These are phyloP conservation scores for Cladorrhinum sp. DNA, from an alignment of 2,329 filamentous ascomycete genomes.

Conservation along the genomic window DNA sequence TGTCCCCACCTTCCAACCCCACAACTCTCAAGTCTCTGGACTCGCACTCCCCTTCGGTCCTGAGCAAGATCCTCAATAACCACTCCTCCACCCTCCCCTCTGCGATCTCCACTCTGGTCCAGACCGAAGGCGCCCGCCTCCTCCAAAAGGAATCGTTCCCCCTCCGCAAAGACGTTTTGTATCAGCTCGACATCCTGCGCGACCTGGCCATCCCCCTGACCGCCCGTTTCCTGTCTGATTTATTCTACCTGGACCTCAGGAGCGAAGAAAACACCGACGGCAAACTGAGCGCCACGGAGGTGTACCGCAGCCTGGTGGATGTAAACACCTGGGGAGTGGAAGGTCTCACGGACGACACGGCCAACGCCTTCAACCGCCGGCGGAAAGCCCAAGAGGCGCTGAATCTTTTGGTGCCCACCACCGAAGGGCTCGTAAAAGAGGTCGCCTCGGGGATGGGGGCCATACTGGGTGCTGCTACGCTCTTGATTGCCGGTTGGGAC, in stretches of 20 bases:
- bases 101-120: conserved; percentile 34
- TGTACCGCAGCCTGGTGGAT: conserved; percentile 43
- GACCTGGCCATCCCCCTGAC: conserved; percentile 60
- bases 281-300: conserved; percentile 36
- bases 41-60: not conserved
- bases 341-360: conserved; percentile 42
- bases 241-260: conserved; percentile 59
- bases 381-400: conserved; percentile 41
- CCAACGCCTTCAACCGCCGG: conserved; percentile 45
- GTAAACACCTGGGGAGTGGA: conserved; percentile 46
- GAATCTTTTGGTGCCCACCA: conserved; percentile 37
- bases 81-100: conserved; percentile 20
- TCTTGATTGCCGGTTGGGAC: not conserved
- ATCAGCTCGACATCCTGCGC: conserved; percentile 42
- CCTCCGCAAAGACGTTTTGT: conserved; percentile 34
- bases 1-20: not conserved
- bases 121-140: conserved; percentile 38
- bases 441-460: conserved; percentile 20
- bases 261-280: conserved; percentile 53
- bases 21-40: not conserved
- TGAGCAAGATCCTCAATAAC: not conserved
- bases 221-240: conserved; percentile 52
- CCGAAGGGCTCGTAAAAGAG: conserved; percentile 40
- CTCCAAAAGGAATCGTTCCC: conserved; percentile 39
- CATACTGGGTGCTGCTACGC: not conserved